Conservation (phyloP, 768 basidiomycete genomes). For the Kwoniella sp. region DNA sequence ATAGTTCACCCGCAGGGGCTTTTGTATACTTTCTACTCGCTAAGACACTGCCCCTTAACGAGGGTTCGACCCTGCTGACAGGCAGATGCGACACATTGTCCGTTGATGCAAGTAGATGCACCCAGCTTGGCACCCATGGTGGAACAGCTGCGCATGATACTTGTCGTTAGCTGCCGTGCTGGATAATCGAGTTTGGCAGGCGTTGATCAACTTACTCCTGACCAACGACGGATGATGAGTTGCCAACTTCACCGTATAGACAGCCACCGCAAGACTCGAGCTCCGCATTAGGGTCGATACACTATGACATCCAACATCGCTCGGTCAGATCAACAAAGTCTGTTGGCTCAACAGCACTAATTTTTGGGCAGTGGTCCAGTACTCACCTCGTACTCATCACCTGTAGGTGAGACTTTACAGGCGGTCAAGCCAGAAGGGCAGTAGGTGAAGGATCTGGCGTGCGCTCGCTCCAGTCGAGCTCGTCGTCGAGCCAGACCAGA, state of each 20-base stretch:
- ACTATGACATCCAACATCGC: neutral
- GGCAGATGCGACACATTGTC: slow-evolving; percentile 19
- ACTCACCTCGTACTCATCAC: slow-evolving; percentile 14
- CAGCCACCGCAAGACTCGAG: slow-evolving; percentile 20
- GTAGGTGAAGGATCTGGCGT: neutral
- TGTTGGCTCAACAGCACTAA: too few species aligned
- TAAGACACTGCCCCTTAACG: slow-evolving; percentile 10
- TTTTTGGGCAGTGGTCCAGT: too few species aligned
- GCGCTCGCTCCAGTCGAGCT: neutral
- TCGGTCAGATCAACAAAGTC: neutral
- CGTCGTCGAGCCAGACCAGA: neutral
- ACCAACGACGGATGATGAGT: neutral
- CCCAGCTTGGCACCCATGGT: slow-evolving; percentile 11
- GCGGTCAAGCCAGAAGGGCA: slow-evolving; percentile 16
- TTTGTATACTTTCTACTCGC: too few species aligned
- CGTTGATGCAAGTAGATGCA: slow-evolving; percentile 11
- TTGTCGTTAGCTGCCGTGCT: neutral
- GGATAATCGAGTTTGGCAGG: neutral
- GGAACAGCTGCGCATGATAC: slow-evolving; percentile 6
- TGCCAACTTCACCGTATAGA: slow-evolving; percentile 7
- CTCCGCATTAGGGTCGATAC: slow-evolving; percentile 6
- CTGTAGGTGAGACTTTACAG: neutral
- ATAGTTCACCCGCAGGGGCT: too few species aligned
- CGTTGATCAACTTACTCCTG: slow-evolving; percentile 5
- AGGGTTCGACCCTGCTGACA: slow-evolving; percentile 10